Evolutionary conservation across 1,139 yeast species (phyloP), one percentile per base, ranked within the genome.

Genomic region (Magnusiomyces tetraspermus): DNA sequence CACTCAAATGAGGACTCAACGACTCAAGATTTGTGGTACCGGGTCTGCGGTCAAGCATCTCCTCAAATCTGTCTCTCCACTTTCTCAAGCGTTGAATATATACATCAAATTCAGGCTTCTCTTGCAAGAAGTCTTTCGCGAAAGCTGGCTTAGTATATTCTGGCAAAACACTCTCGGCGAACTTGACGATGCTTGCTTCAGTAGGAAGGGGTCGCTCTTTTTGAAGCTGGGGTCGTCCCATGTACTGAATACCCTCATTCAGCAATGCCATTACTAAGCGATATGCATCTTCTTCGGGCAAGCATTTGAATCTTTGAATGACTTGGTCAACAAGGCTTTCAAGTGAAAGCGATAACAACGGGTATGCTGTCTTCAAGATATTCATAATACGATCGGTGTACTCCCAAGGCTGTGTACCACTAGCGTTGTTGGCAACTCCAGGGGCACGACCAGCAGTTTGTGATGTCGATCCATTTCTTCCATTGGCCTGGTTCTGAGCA

Each of bases 241-340:
- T 86, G 63, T 85, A 82, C 65, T 86, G 95, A 23, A 94, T 86
- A 49, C 96, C 97, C 70, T 94, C 99, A 63, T 89, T 89, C 57
- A 92, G 76, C 53, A 94, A 72, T 0, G 97, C 98, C 58, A 89
- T 89, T 50, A 95, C 90, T 55, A 94, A 76, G 60, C 99, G 76
- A 67, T 92, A 94, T 0, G 97, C 94, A 68, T 94, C 98, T 63
- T 92, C 98, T 67, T 94, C 98, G 0, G 95, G 89, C 51, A 88
- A 85, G 50, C 96, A 84, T 70, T 92, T 94, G 75, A 94, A 92
- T 53, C 97, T 76, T 65, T 89, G 96, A 64, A 85, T 85, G 53
- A 94, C 86, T 71, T 94, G 98, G 63, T 94, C 98, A 48, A 92
- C 97, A 57, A 94, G 73, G 0, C 97, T 88, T 68, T 94, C 99